Conservation (phyloP, 257 asterid genomes). For the Ligustrum vulgare region DNA sequence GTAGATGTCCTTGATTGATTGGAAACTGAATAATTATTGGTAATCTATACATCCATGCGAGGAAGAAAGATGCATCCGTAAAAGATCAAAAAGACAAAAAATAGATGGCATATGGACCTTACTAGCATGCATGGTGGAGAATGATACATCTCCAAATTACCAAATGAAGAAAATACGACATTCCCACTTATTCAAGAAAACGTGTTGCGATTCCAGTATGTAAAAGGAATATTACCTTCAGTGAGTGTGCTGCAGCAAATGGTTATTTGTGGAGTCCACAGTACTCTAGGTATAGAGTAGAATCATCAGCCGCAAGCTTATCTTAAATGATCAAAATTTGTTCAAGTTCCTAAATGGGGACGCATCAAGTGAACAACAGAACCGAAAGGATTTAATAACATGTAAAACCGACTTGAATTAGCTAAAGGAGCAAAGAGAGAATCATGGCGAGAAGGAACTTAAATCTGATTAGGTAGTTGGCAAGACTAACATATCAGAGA, state of each 20-base stretch:
- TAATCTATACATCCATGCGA: neutral
- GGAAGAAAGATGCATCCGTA: neutral
- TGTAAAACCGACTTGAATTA: neutral
- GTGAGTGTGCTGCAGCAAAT: conserved; percentile 7
- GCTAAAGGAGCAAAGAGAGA: neutral
- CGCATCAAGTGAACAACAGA: neutral
- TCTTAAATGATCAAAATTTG: neutral
- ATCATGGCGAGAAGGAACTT: neutral
- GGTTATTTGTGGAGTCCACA: conserved; percentile 12
- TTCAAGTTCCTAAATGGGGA: too few relatives aligned
- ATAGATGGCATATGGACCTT: conserved; percentile 6
- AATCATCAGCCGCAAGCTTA: neutral
- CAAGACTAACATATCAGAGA: neutral
- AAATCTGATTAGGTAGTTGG: neutral
- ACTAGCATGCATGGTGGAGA: conserved; percentile 29
- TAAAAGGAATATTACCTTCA: conserved; percentile 22
- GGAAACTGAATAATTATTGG: conserved; percentile 17
- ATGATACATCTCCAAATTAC: conserved; percentile 19
- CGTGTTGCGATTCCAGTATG: neutral
- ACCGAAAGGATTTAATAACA: neutral
- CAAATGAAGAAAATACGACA: conserved; percentile 16
- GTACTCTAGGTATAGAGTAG: conserved; percentile 3
- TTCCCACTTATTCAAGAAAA: conserved; percentile 29
- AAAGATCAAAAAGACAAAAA: neutral
- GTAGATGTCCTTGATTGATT: conserved; percentile 17